Evolutionary conservation across 2,329 filamentous ascomycete species (phyloP), one percentile per base, ranked within the genome.

Genomic region (Fusarium drepaniforme): DNA sequence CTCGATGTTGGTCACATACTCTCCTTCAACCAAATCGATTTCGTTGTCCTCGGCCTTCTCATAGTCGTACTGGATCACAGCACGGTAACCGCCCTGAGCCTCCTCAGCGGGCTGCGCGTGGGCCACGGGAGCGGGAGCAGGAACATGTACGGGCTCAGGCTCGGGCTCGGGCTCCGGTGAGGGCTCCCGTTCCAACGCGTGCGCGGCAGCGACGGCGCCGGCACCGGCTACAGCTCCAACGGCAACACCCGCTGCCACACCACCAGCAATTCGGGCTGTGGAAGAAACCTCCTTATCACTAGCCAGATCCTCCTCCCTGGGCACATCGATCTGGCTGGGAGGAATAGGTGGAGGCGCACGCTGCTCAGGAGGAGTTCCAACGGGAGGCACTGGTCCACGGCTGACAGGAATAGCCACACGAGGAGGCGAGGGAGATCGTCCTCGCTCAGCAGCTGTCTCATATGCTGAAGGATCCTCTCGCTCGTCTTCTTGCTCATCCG

Each of bases 1-100:
- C 73, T 98, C 95, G 79, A 99, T 98, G 81, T 98, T 93, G 28
- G 90, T 95, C 42, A 99, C 93, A 74, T 92, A 90, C 79, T 98
- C 94, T 73, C 96, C 96, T 84, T 99, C 97, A 30, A 90, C 88
- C 21, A 99, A 89, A 75, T 98, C 95, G 67, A 99, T 90, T 85
- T 99, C 97, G 80, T 99, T 99, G 76, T 98, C 96, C 83, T 99
- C 97, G 1, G 95, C 95, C 85, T 97, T 98, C 80, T 98, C 96
- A 81, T 99, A 99, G 82, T 99, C 97, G 82, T 97, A 99, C 80
- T 97, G 92, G 40, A 97, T 90, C 67, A 97, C 80, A 2, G 97
- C 97, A 58, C 91, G 91, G 81, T 92, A 90, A 64, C 93, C 93
- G 40, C 89, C 89, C 30, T 84, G 75, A n/a, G 77, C 78, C n/a